These are phyloP conservation scores for Lasiodiplodia gonubiensis DNA, from an alignment of 2,329 filamentous ascomycete species.

Conservation along the genomic window DNA sequence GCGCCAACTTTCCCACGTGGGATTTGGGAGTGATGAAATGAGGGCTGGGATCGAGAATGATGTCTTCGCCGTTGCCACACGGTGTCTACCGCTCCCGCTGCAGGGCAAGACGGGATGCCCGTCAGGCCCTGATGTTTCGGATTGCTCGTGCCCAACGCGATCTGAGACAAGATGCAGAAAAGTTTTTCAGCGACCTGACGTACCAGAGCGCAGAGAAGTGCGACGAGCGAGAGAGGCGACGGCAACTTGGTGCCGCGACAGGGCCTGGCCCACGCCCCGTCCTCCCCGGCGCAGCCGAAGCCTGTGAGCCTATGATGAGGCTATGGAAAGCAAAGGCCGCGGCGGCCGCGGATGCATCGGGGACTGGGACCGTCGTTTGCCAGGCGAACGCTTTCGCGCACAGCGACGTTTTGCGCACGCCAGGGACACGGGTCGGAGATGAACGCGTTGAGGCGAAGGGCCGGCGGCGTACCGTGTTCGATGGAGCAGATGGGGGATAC, in stretches of 20 bases:
- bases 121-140: conserved; percentile 1
- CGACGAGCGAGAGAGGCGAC: background rate
- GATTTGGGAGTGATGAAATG: conserved; percentile 13
- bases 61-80: conserved; percentile 23
- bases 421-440: conserved; percentile 26
- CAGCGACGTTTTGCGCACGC: conserved; percentile 19
- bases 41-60: conserved; percentile 12
- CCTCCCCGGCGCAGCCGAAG: conserved; percentile 8
- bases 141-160: conserved; percentile 7
- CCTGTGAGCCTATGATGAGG: conserved; percentile 3
- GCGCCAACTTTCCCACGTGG: conserved; percentile 22
- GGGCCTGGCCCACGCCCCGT: conserved; percentile 15
- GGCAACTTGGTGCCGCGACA: conserved; percentile 10
- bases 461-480: conserved; percentile 24
- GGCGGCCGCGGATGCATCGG: conserved; percentile 10
- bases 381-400: conserved; percentile 12
- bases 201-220: conserved; percentile 5
- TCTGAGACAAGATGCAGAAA: conserved; percentile 17
- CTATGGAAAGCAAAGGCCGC: conserved; percentile 1
- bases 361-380: conserved; percentile 10
- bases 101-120: conserved; percentile 5
- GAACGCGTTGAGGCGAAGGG: conserved; percentile 17
- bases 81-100: conserved; percentile 4
- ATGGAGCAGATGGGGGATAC: conserved; percentile 12
- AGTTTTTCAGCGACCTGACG: conserved; percentile 2